Conservation (phyloP, 306 rosid genomes). For the Luffa aegyptiaca region DNA sequence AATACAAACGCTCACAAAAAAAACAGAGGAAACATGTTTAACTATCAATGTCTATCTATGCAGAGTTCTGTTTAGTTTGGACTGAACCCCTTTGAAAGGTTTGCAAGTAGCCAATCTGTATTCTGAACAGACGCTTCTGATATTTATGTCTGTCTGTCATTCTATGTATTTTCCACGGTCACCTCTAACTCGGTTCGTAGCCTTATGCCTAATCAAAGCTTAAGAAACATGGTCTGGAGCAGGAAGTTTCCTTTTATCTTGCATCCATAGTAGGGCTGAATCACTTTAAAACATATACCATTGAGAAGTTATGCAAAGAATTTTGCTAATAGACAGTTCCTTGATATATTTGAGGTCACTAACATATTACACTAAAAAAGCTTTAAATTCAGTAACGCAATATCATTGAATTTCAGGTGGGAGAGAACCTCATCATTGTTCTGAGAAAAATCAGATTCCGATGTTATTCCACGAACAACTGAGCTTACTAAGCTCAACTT, state of each 20-base stretch:
- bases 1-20: neutral
- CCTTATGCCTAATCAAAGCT: neutral
- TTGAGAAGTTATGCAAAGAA: neutral
- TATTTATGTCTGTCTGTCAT: neutral
- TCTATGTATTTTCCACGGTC: neutral
- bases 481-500: constrained; percentile 54
- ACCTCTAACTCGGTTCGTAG: neutral
- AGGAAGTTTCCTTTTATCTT: neutral
- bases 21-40: neutral
- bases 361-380: neutral
- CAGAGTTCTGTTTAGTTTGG: neutral
- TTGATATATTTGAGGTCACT: neutral
- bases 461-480: constrained; percentile 63
- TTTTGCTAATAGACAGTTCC: neutral
- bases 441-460: constrained; percentile 36
- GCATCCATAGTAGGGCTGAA: neutral
- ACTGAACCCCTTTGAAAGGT: neutral
- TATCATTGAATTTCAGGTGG: too few species aligned
- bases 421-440: constrained; percentile 45
- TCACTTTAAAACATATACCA: neutral
- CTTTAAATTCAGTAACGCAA: neutral
- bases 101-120: neutral
- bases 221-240: neutral
- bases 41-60: neutral
- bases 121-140: neutral